Evolutionary conservation across 1,284 basidiomycete species (phyloP).

Genomic region (Taiwanofungus camphoratus): DNA sequence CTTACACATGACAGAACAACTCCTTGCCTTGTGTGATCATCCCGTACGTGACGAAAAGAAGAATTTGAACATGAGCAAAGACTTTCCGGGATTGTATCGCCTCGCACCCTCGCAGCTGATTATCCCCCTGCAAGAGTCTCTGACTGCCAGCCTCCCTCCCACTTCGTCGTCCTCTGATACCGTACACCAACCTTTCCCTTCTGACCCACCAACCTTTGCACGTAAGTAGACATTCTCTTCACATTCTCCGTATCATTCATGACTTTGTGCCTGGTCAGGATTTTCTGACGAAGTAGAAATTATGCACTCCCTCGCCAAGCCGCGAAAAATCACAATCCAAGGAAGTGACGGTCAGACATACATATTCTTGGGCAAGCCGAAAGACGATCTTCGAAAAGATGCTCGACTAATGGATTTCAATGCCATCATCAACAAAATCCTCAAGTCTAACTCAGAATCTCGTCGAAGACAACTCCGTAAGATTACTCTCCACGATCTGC

Average conservation of each 20-base stretch:
- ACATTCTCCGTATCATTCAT: not conserved
- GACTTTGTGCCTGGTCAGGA: conserved; percentile 36
- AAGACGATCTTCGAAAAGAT: conserved; percentile 97
- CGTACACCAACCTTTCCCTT: conserved; percentile 80
- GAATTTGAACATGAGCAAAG: conserved; percentile 53
- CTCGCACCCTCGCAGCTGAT: conserved; percentile 68
- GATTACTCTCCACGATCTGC: conserved; percentile 24
- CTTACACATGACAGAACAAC: conserved; percentile 58
- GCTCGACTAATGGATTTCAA: conserved; percentile 98
- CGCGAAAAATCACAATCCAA: conserved; percentile 85
- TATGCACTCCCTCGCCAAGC: conserved; percentile 91
- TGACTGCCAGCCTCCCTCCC: conserved; percentile 85
- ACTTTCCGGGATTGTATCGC: conserved; percentile 57
- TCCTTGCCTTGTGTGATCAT: conserved; percentile 64
- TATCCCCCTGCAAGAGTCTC: conserved; percentile 89
- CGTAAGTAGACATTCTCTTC: conserved; percentile 38
- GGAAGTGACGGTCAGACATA: conserved; percentile 85
- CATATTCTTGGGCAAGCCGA: conserved; percentile 95
- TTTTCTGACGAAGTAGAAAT: conserved; percentile 83
- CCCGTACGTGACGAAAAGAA: conserved; percentile 43
- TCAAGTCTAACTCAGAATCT: conserved; percentile 92
- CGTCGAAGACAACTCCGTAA: conserved; percentile 82
- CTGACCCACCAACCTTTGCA: conserved; percentile 70
- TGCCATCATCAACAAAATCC: conserved; percentile 94
- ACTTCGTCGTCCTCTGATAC: conserved; percentile 44